Evolutionary conservation across 2,329 filamentous ascomycete species (phyloP), one percentile per base, ranked within the genome.

Genomic region (Orbilia blumenaviensis): DNA sequence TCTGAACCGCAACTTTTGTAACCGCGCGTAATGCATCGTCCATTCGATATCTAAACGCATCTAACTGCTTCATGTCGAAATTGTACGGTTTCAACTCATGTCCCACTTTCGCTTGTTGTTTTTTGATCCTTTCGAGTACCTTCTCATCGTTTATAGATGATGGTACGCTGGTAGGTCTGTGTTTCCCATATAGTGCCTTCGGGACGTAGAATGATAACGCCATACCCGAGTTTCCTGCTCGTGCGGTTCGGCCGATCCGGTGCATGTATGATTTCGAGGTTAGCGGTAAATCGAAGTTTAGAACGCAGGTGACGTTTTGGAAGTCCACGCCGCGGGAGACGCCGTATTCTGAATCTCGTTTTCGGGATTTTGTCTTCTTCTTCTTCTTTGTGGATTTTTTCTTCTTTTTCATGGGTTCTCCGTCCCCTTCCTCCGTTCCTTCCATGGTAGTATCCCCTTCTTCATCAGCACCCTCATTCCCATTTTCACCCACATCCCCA

Each of bases 301-400:
- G 89, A 23, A 99, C 94, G 78, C 92, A 93, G 2, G 93, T 90
- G 66, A 99, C 94, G 81, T 97, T 94, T 81, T 95, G 91, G 85
- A 99, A 99, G 83, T 99, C 95, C 80, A 99, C 96, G 71, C 94
- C 95, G 80, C 95, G 89, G 9, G 94, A 94, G n/a, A 99, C 91
- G 16, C 95, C 94, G 81, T 95, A 99, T 81, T 99, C 95, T 78
- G 92, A 91, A 80, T 96, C 92, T 29, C 85, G 86, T 42, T 68
- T 68, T 80, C 89, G 90, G 4, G 86, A 84, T 10, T 66, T 72
- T 14, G 86, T 86, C 82, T 90, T 89, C 73, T 88, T 88, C 8
- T 66, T 72, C 14, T 86, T 86, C 82, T 90, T 89, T 73, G 88
- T 88, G 82, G 90, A 91, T 82, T 91, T 86, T 82, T 80, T 91